Percentiles rank a stretch among this genome's conserved stretches.
Conservation (phyloP, 106 monocot species). For the Narthecium ossifragum region DNA sequence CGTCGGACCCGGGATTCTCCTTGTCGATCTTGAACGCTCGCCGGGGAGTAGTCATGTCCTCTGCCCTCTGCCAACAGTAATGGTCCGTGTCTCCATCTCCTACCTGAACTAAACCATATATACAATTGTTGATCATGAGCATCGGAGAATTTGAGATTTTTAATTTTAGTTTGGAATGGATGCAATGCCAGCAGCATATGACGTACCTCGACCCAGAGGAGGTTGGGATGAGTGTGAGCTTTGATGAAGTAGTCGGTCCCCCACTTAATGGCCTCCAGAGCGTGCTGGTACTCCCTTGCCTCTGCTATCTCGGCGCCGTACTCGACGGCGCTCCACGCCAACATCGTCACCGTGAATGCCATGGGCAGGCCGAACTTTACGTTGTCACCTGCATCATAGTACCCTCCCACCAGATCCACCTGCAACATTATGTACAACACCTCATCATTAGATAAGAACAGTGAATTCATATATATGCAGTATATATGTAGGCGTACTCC, state of each 20-base stretch:
- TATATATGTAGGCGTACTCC: slow-evolving; percentile 15
- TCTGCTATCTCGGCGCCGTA: slow-evolving; percentile 35
- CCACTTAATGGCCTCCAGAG: slow-evolving; percentile 56
- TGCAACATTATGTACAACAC: slow-evolving; percentile 1
- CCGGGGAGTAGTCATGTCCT: slow-evolving; percentile 41
- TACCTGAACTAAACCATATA: not conserved
- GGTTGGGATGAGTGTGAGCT: slow-evolving; percentile 37
- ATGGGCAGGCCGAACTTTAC: slow-evolving; percentile 60
- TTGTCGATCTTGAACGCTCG: slow-evolving; percentile 34
- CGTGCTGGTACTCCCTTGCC: slow-evolving; percentile 25
- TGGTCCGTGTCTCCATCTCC: slow-evolving; percentile 26
- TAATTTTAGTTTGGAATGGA: too few species aligned
- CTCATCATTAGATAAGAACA: not conserved
- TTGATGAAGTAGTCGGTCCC: slow-evolving; percentile 66
- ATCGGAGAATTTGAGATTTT: too few species aligned
- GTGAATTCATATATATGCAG: too few species aligned
- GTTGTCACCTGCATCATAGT: slow-evolving; percentile 67
- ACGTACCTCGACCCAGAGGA: slow-evolving; percentile 51
- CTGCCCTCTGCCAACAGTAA: slow-evolving; percentile 39
- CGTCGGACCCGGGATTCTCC: slow-evolving; percentile 30
- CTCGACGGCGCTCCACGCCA: slow-evolving; percentile 49
- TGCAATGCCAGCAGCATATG: too few species aligned
- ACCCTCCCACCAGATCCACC: slow-evolving; percentile 69
- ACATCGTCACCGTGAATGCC: slow-evolving; percentile 64
- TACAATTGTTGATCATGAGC: too few species aligned